Evolutionary conservation across 2,329 filamentous ascomycete genomes (phyloP), one percentile per base, ranked within the genome.

Genomic region (Phialocephala subalpina): DNA sequence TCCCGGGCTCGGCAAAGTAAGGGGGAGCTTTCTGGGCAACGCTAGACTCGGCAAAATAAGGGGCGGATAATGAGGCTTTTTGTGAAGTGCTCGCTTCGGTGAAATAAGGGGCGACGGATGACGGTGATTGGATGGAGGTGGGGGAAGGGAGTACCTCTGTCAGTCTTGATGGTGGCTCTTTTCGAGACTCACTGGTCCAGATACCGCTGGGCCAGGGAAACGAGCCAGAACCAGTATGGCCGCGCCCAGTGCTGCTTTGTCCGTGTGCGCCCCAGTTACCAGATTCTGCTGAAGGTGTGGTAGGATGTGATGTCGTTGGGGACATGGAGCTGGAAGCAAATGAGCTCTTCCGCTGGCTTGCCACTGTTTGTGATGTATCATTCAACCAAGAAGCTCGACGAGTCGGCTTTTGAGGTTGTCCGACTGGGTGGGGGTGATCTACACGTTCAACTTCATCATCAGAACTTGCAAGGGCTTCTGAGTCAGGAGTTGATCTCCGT

Each of bases 401-500:
- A 29, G 85, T 86, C 56, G 91, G 87, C 73, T 90, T 92, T 58
- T 80, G 84, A 58, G 81, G 85, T 72, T 82, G 86, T 63, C 78
- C 75, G 66, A 77, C 77, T 73, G 79, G 80, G 73, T 83, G 83
- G 69, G 80, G 80, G 73, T 76, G 78, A 64, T 85, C 86, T 71
- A 87, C 82, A 53, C 83, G 83, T 67, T 97, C 92, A 64, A 83
- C 86, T 78, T 99, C 96, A 78, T 98, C 96, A 78, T 98, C 96
- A 14, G 94, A 97, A 71, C 95, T 98, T 60, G 92, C 94, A 66
- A 98, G 82, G 60, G 93, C 95, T 77, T 98, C 95, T 3, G 94
- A 97, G 77, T 98, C 96, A 25, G 95, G 95, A 1, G 95, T 97
- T 8, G 93, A 94, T 62, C 92, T 91, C 73, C 94, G 88, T 63